phyloP scores from a whole-genome alignment of 257 asterid genomes.

The Nicotiana sylvestris region DNA sequence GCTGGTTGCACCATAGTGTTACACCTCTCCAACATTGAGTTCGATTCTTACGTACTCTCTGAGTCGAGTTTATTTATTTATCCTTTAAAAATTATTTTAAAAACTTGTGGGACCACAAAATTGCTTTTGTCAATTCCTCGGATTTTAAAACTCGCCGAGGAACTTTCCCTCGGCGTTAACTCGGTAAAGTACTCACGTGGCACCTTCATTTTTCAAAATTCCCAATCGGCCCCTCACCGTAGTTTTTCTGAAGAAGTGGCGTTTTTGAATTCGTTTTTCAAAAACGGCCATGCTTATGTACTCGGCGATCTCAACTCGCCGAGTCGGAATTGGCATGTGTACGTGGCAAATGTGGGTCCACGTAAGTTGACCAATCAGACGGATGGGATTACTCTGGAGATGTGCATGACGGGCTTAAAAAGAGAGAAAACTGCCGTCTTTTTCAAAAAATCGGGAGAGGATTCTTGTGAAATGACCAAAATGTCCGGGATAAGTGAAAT shows the following conservation, averaged over 20 bases:
- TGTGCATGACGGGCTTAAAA: constrained; percentile 51
- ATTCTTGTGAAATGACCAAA: constrained; percentile 25
- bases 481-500: constrained; percentile 31
- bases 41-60: constrained; percentile 47
- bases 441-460: constrained; percentile 11
- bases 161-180: constrained; percentile 18
- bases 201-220: constrained; percentile 29
- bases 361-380: neutral
- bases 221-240: constrained; percentile 42
- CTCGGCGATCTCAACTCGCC: constrained; percentile 26
- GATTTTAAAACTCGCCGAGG: constrained; percentile 30
- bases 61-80: constrained; percentile 49
- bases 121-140: constrained; percentile 29
- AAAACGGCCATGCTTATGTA: constrained; percentile 20
- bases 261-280: constrained; percentile 22
- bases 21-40: constrained; percentile 31
- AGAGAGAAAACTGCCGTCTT: constrained; percentile 31
- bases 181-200: constrained; percentile 43
- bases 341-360: constrained; percentile 20
- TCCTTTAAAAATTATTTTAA: constrained; percentile 33
- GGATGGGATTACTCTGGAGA: constrained; percentile 22
- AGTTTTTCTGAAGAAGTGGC: constrained; percentile 42
- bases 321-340: constrained; percentile 39
- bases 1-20: constrained; percentile 48
- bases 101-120: constrained; percentile 50